Evolutionary conservation across 305 asterid species (phyloP).

Genomic region (Solanum aculeatissimum): DNA sequence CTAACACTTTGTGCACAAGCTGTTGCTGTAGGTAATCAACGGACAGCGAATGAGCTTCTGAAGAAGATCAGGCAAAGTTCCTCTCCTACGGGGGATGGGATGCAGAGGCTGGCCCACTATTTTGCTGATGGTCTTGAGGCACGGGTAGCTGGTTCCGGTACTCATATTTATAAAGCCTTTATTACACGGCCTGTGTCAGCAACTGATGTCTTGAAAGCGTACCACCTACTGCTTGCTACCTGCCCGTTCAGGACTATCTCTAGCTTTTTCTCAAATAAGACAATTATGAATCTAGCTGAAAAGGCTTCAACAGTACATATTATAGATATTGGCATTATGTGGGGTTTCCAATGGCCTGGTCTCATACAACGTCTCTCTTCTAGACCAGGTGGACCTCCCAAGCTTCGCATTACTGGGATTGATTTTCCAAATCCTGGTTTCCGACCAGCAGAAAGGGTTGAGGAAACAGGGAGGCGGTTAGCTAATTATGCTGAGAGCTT

Average conservation of each 20-base stretch:
- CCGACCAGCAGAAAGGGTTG: constrained; percentile 57
- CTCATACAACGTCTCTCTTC: constrained; percentile 23
- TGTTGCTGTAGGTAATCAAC: too few species aligned
- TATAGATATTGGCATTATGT: constrained; percentile 29
- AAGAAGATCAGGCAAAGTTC: not conserved
- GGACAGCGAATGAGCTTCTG: too few species aligned
- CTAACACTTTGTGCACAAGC: too few species aligned
- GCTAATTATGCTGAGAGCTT: constrained; percentile 48
- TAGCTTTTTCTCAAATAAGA: constrained; percentile 15
- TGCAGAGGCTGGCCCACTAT: constrained; percentile 24
- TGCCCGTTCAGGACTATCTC: constrained; percentile 25
- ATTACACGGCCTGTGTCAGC: constrained; percentile 19
- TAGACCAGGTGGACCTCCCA: constrained; percentile 54
- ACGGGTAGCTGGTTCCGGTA: constrained; percentile 24
- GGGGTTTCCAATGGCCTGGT: constrained; percentile 34
- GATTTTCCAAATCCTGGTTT: constrained; percentile 84
- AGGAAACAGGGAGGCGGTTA: constrained; percentile 64
- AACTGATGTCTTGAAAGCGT: constrained; percentile 19
- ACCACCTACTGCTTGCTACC: constrained; percentile 16
- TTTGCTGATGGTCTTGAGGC: constrained; percentile 33
- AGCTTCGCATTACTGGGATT: constrained; percentile 64
- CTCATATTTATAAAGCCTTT: constrained; percentile 9
- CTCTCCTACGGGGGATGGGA: constrained; percentile 24
- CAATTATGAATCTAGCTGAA: constrained; percentile 11
- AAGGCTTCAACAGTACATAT: constrained; percentile 19